Conservation (phyloP, 768 basidiomycete species). For the Macrolepiota dolichaula region DNA sequence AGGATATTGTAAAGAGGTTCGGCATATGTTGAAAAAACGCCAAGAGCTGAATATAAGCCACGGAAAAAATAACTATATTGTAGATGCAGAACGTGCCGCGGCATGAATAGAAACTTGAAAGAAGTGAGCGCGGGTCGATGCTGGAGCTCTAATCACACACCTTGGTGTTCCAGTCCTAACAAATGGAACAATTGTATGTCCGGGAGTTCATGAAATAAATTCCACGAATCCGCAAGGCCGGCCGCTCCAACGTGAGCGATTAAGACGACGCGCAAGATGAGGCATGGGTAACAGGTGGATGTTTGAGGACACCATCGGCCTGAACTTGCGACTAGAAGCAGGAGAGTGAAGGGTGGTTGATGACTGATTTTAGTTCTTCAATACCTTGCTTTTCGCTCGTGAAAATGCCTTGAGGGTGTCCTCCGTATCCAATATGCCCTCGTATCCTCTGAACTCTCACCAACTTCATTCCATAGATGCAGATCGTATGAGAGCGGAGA, state of each 20-base stretch:
- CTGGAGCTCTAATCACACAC: constrained; percentile 16
- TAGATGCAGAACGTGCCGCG: too few relatives aligned
- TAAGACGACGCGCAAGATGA: constrained; percentile 60
- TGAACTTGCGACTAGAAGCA: not conserved
- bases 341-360: constrained; percentile 5
- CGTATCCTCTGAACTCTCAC: constrained; percentile 49
- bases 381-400: not conserved
- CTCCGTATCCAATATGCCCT: constrained; percentile 49
- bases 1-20: too few relatives aligned
- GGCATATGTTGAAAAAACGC: too few relatives aligned
- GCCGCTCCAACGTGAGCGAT: constrained; percentile 58
- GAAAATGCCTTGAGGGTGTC: constrained; percentile 31
- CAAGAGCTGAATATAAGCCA: too few relatives aligned
- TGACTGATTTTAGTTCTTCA: constrained; percentile 24
- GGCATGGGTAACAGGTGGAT: constrained; percentile 45
- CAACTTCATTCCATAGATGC: constrained; percentile 52
- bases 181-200: constrained; percentile 38
- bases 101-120: constrained; percentile 32
- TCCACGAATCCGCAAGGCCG: constrained; percentile 43
- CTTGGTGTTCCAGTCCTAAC: constrained; percentile 29
- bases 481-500: constrained; percentile 54
- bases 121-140: constrained; percentile 19
- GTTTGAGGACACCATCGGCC: constrained; percentile 18
- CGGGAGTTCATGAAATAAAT: constrained; percentile 61
- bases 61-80: too few relatives aligned